phyloP scores from a whole-genome alignment of 176 grass and related monocot species.

The Eleusine indica region DNA sequence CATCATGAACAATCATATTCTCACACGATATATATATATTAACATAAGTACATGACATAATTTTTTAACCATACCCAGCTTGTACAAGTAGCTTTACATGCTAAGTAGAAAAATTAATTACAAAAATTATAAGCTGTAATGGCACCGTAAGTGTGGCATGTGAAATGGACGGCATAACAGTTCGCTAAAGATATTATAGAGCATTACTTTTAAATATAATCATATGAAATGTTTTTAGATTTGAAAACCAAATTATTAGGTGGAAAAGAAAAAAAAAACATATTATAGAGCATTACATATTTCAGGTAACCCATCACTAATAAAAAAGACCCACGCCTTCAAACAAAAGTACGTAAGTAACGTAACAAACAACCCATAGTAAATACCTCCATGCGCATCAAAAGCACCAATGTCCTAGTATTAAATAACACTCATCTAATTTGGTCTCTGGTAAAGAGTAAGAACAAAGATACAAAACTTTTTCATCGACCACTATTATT shows the following conservation, averaged over 20 bases:
- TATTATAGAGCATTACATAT: not conserved
- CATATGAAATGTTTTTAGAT: not conserved
- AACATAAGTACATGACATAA: not conserved
- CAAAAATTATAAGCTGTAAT: not conserved
- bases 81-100: not conserved
- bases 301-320: not conserved
- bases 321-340: not conserved
- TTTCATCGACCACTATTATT: not conserved
- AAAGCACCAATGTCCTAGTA: not conserved
- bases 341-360: not conserved
- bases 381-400: not conserved
- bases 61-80: not conserved
- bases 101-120: not conserved
- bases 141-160: not conserved
- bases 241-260: not conserved
- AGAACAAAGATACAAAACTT: not conserved
- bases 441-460: not conserved
- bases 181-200: not conserved
- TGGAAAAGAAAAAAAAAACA: not conserved
- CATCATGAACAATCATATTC: not conserved
- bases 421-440: not conserved
- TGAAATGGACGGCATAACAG: not conserved
- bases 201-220: too few relatives aligned
- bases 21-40: not conserved
- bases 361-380: not conserved